Conservation (phyloP, 345 rosid species). For the Combretum micranthum region DNA sequence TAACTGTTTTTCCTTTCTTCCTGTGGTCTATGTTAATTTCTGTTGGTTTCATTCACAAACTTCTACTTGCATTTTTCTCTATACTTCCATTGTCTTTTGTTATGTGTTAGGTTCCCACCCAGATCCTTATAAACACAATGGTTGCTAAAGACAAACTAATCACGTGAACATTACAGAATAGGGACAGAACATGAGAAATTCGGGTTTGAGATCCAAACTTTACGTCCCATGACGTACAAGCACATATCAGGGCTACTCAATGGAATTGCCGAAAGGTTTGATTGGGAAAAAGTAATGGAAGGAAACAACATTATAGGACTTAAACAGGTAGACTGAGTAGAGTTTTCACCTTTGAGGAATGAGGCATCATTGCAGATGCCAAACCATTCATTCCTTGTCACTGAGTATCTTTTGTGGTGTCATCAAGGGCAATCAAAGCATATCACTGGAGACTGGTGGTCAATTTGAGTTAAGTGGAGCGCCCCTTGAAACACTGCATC, state of each 20-base stretch:
- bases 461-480: slow-evolving; percentile 99
- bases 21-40: too few relatives aligned
- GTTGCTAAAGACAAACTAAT: slow-evolving; percentile 1
- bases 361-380: background rate
- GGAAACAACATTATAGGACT: slow-evolving; percentile 85
- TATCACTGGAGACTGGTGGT: slow-evolving; percentile 98
- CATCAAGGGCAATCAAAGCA: slow-evolving; percentile 89
- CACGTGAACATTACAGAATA: slow-evolving; percentile 50
- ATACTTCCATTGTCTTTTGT: too few relatives aligned
- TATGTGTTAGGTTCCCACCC: too few relatives aligned
- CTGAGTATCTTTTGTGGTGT: background rate
- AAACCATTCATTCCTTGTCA: background rate
- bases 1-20: too few relatives aligned
- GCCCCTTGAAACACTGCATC: slow-evolving; percentile 98
- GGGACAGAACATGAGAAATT: slow-evolving; percentile 99
- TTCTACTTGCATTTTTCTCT: too few relatives aligned
- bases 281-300: slow-evolving; percentile 96
- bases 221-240: slow-evolving; percentile 85
- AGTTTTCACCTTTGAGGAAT: too few relatives aligned
- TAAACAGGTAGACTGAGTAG: slow-evolving; percentile 54
- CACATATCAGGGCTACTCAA: slow-evolving; percentile 87
- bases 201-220: slow-evolving; percentile 75
- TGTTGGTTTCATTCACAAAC: too few relatives aligned
- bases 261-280: slow-evolving; percentile 95
- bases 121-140: too few relatives aligned